Base-by-base conservation (phyloP, 2,329 filamentous ascomycete species). In the Beauveria pseudobassiana region DNA sequence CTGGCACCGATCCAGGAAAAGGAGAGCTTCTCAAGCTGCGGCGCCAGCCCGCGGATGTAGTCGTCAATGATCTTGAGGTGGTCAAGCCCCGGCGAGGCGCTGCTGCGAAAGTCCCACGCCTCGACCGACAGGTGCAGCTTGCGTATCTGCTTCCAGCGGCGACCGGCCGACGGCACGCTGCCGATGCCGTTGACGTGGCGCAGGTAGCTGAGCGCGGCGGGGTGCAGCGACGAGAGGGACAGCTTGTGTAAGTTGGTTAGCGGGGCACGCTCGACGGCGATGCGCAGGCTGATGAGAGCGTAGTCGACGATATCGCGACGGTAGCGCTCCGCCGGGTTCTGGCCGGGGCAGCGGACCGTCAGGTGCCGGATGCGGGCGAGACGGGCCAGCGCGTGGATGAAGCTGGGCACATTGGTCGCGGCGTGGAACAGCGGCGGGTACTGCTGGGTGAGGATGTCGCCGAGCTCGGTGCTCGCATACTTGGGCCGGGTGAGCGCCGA, bases 341-440 rank as follows among this genome's bases (percentile, higher is more conserved):
- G 88, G 43, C 86, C 88, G 5, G 90, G 89, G 67, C 90, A 95
- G 64, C 85, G 86, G 70, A 96, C 82, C 54, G 84, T 88, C 63
- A 96, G 79, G 71, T 93, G 89, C 51, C 84, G 80, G 68, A 96
- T 78, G 67, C 87, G 88, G 62, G 84, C 77, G 69, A 96, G 73
- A 64, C 86, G 78, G 42, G 82, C 82, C 70, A 96, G 80, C 54
- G 89, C 89, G 65, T 86, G 82, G 67, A 93, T 87, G 76, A 96
- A 96, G 45, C 90, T 89, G 5, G 89, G 84, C 7, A 96, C 88
- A 70, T 96, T 95, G 64, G 90, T 93, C 8, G 92, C 90, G 7
- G 91, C 90, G 70, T 96, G 92, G 76, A 96, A 96, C 3, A 96
- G 77, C 6, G 92, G 90, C 58, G 91, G 90, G 69, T 96, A 96